These are phyloP conservation scores for Citrus sp. DNA, from an alignment of 345 rosid species.

Conservation along the genomic window DNA sequence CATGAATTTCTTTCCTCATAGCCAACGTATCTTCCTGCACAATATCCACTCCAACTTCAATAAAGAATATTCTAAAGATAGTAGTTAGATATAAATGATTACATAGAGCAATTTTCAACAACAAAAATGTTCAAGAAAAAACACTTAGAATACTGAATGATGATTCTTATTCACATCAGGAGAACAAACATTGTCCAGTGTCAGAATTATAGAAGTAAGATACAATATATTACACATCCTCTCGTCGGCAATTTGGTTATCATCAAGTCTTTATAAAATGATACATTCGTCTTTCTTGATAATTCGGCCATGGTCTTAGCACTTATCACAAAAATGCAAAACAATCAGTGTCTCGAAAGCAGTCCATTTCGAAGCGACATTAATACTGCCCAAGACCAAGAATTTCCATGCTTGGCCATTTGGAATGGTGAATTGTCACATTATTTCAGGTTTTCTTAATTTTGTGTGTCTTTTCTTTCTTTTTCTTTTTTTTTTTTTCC, in stretches of 20 bases:
- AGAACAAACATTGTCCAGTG: neutral
- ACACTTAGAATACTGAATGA: neutral
- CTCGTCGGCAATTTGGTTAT: neutral
- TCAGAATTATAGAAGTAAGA: neutral
- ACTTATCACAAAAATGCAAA: neutral
- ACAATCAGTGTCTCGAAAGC: neutral
- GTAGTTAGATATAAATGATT: neutral
- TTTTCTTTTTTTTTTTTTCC: neutral
- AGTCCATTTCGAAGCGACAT: neutral
- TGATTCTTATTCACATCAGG: neutral
- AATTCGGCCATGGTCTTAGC: neutral
- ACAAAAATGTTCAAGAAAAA: neutral
- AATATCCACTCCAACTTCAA: constrained; percentile 8
- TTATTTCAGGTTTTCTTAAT: neutral
- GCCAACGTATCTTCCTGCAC: constrained; percentile 73
- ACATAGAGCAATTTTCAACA: neutral
- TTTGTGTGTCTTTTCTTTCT: neutral
- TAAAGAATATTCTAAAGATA: neutral
- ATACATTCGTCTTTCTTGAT: neutral
- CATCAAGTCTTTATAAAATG: neutral
- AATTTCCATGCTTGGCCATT: neutral
- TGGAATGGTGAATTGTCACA: neutral
- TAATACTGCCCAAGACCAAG: neutral
- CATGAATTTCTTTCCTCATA: constrained; percentile 95
- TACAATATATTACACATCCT: neutral